A percentile compares a stretch with the other conserved stretches of the same genome.
Conservation (phyloP, 2,329 filamentous ascomycete genomes). For the Cordyceps pruinosa region DNA sequence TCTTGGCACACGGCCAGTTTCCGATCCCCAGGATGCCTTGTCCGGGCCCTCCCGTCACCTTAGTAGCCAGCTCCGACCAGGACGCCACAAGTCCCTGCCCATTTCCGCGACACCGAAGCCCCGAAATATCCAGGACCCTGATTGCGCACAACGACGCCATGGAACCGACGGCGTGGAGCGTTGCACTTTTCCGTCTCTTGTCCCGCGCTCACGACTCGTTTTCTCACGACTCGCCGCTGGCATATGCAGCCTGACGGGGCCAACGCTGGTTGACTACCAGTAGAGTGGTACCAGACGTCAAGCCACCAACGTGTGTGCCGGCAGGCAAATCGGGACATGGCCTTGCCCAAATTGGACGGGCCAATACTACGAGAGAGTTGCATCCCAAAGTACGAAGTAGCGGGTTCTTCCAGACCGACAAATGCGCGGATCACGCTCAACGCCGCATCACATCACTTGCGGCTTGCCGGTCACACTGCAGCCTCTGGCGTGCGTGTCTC, state of each 20-base stretch:
- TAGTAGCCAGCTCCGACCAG: not conserved
- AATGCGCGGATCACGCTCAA: not conserved
- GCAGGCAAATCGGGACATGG: conserved; percentile 2
- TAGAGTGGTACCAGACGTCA: not conserved
- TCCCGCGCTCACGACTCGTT: not conserved
- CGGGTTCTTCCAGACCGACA: not conserved
- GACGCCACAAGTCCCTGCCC: not conserved
- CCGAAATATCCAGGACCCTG: not conserved
- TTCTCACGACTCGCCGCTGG: not conserved
- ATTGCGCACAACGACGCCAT: not conserved
- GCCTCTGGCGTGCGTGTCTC: not conserved
- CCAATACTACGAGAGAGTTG: not conserved
- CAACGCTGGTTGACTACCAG: not conserved
- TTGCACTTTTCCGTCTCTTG: not conserved
- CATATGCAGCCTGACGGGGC: not conserved
- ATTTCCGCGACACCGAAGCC: not conserved
- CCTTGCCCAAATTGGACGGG: not conserved
- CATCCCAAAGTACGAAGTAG: too few species aligned
- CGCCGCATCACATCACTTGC: not conserved
- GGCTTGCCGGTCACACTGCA: not conserved
- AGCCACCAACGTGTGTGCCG: not conserved
- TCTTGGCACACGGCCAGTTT: not conserved
- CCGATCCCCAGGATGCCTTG: not conserved
- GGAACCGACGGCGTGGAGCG: conserved; percentile 2
- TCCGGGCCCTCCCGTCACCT: not conserved